Conservation (phyloP, 345 rosid species). For the Garcia nutans region DNA sequence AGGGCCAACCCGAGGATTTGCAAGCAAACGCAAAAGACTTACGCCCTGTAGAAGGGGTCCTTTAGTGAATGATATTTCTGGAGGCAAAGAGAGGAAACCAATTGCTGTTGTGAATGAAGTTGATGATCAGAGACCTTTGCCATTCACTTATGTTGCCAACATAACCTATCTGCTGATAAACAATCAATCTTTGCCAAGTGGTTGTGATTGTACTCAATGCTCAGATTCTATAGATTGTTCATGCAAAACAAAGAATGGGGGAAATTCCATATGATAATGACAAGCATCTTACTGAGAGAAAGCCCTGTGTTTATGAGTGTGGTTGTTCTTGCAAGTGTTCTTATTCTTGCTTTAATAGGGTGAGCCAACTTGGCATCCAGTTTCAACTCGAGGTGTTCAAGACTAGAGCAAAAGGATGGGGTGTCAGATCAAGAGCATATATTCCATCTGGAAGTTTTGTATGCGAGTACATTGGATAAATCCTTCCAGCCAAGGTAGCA, state of each 20-base stretch:
- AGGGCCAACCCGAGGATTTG: not conserved
- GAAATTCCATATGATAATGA: slow-evolving; percentile 28
- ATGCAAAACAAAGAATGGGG: slow-evolving; percentile 44
- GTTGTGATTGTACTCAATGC: slow-evolving; percentile 25
- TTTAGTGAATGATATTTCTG: slow-evolving; percentile 9
- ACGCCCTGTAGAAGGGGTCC: not conserved
- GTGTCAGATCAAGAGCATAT: slow-evolving; percentile 42
- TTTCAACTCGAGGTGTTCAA: slow-evolving; percentile 51
- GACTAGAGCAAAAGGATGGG: slow-evolving; percentile 52
- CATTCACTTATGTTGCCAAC: slow-evolving; percentile 6
- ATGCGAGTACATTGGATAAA: slow-evolving; percentile 55
- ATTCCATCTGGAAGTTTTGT: slow-evolving; percentile 53
- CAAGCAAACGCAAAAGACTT: not conserved
- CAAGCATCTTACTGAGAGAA: slow-evolving; percentile 33
- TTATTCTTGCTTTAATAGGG: slow-evolving; percentile 46
- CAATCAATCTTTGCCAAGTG: not conserved
- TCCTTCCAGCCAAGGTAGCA: not conserved
- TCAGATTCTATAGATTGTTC: slow-evolving; percentile 32
- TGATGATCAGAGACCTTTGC: slow-evolving; percentile 12
- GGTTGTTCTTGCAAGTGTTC: slow-evolving; percentile 54
- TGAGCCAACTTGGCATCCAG: slow-evolving; percentile 46
- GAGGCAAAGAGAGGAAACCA: slow-evolving; percentile 18
- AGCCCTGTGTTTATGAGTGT: slow-evolving; percentile 49
- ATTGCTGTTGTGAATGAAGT: slow-evolving; percentile 7
- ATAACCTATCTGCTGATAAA: not conserved